Conservation (phyloP, 169 alveolate species). For the Toxoplasma gondii region DNA sequence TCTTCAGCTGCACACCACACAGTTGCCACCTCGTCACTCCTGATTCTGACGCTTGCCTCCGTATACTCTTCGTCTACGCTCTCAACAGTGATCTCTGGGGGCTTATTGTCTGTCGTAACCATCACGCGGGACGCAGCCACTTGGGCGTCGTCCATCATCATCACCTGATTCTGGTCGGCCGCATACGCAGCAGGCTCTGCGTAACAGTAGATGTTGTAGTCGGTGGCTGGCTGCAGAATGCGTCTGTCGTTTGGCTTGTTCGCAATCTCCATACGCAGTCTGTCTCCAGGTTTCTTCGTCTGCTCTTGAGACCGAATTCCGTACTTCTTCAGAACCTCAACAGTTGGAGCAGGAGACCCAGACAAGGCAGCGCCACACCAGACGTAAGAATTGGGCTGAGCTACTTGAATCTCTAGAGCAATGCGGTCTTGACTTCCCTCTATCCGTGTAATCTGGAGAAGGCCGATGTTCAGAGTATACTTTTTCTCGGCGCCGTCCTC, state of each 20-base stretch:
- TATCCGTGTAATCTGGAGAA: constrained; percentile 44
- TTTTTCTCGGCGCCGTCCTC: constrained; percentile 58
- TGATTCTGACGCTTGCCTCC: constrained; percentile 20
- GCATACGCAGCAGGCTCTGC: constrained; percentile 67
- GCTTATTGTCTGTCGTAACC: constrained; percentile 65
- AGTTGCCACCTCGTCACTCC: constrained; percentile 70
- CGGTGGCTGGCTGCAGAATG: constrained; percentile 71
- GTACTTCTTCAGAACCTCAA: constrained; percentile 71
- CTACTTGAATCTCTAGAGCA: constrained; percentile 63
- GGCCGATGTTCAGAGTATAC: constrained; percentile 66
- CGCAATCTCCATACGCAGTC: constrained; percentile 47
- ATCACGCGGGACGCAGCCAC: constrained; percentile 62
- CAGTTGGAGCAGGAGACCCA: constrained; percentile 71
- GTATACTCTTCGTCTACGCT: constrained; percentile 37
- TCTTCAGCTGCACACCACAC: constrained; percentile 64
- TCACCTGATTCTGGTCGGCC: background rate
- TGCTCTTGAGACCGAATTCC: constrained; percentile 73
- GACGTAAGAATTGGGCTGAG: constrained; percentile 64
- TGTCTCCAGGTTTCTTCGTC: constrained; percentile 57
- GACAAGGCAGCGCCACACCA: constrained; percentile 77
- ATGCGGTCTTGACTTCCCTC: constrained; percentile 67
- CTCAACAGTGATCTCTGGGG: constrained; percentile 47
- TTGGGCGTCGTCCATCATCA: constrained; percentile 51
- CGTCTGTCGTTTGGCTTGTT: constrained; percentile 65
- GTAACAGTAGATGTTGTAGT: constrained; percentile 75